A percentile compares a stretch with the other conserved stretches of the same genome.
phyloP scores from a whole-genome alignment of 306 rosid genomes.

The Lagenaria siceraria region DNA sequence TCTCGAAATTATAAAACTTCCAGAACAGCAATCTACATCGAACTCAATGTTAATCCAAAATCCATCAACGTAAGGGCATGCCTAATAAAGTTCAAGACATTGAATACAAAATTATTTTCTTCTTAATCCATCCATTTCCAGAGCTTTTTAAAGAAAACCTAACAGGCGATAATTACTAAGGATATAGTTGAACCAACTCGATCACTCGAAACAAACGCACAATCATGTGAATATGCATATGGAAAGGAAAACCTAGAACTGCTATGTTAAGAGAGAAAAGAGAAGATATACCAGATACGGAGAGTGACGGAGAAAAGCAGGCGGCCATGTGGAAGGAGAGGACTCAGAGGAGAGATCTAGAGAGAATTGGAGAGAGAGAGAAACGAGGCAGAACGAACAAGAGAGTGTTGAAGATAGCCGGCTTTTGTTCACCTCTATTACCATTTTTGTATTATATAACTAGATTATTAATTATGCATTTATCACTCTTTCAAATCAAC shows the following conservation, averaged over 20 bases:
- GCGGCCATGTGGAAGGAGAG: constrained; percentile 34
- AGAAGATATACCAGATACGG: constrained; percentile 18
- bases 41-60: not conserved
- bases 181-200: not conserved
- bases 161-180: not conserved
- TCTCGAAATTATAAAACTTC: not conserved
- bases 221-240: not conserved
- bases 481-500: too few species aligned
- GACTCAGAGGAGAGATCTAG: not conserved
- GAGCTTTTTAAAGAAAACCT: not conserved
- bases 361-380: not conserved
- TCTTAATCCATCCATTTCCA: not conserved
- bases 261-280: not conserved
- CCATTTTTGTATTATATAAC: too few species aligned
- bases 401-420: not conserved
- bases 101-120: not conserved
- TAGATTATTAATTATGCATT: too few species aligned
- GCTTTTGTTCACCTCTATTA: not conserved
- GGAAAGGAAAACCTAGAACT: not conserved
- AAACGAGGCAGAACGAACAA: not conserved
- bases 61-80: not conserved
- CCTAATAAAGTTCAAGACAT: not conserved
- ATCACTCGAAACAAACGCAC: not conserved
- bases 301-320: constrained; percentile 30
- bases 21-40: not conserved